phyloP scores from a whole-genome alignment of 352 stramenopile species.

The Phytopythium helicoides region DNA sequence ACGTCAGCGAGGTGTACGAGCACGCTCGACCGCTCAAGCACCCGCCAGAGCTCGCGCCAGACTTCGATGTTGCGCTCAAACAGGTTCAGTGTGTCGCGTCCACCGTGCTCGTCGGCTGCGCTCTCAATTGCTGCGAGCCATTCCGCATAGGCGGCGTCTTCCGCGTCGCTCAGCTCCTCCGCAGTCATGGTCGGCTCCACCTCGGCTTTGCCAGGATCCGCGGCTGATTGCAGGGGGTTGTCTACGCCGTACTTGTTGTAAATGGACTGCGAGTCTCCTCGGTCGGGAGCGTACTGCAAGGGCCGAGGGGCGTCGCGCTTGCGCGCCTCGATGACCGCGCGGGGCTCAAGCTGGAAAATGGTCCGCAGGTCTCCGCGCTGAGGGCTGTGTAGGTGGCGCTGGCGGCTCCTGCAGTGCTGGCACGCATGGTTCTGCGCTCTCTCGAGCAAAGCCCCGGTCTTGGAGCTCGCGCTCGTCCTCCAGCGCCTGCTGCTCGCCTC shows the following conservation, averaged over 20 bases:
- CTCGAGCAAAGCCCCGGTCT: background rate
- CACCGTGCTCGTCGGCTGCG: constrained; percentile 9
- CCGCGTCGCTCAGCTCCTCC: constrained; percentile 52
- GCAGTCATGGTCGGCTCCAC: constrained; percentile 67
- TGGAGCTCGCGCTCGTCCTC: constrained; percentile 10
- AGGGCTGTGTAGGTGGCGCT: constrained; percentile 7
- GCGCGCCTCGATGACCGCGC: constrained; percentile 49
- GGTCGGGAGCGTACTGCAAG: constrained; percentile 55
- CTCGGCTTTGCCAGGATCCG: constrained; percentile 59
- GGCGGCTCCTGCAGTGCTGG: constrained; percentile 10
- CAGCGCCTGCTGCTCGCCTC: constrained; percentile 20
- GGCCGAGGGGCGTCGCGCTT: constrained; percentile 69
- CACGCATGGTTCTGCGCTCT: constrained; percentile 2
- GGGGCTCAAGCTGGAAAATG: constrained; percentile 64
- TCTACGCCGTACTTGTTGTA: constrained; percentile 62
- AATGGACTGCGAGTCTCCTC: constrained; percentile 68
- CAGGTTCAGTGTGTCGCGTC: constrained; percentile 42
- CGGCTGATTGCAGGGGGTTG: constrained; percentile 51
- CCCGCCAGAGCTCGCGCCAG: constrained; percentile 81
- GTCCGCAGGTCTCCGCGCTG: constrained; percentile 60
- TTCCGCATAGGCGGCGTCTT: constrained; percentile 49
- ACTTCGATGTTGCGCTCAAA: constrained; percentile 84
- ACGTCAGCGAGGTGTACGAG: constrained; percentile 75
- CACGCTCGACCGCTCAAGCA: constrained; percentile 72
- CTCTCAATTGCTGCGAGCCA: constrained; percentile 51